phyloP scores from a whole-genome alignment of 2,329 filamentous ascomycete species.

The Aspergillus sp. region DNA sequence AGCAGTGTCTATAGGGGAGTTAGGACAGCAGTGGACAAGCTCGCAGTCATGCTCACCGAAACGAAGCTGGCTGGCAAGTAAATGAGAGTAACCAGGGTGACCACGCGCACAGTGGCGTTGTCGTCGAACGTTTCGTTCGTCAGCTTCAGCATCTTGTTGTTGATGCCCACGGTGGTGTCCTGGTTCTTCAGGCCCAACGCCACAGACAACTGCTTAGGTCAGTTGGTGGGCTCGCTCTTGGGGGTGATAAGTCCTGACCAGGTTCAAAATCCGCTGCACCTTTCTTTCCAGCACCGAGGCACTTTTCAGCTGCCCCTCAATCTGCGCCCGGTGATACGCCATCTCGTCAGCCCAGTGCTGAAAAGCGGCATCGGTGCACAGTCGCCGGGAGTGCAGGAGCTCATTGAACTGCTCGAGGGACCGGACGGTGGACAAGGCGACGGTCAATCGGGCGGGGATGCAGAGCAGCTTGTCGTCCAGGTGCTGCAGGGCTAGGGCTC shows the following conservation, averaged over 20 bases:
- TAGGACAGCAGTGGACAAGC: background rate
- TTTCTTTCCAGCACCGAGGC: conserved; percentile 9
- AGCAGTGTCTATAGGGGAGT: conserved; percentile 27
- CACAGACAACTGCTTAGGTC: conserved; percentile 9
- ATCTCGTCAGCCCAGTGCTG: conserved; percentile 2
- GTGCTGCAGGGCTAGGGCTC: conserved; percentile 7
- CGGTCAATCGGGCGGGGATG: conserved; percentile 4
- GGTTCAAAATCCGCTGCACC: conserved; percentile 9
- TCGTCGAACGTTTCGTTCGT: conserved; percentile 21
- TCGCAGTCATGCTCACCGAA: conserved; percentile 19
- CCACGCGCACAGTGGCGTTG: conserved; percentile 16
- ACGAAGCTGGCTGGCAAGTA: conserved; percentile 31
- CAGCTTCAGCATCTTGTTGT: conserved; percentile 14
- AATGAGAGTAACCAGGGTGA: conserved; percentile 21
- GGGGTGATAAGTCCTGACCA: conserved; percentile 4
- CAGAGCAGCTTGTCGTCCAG: conserved; percentile 5
- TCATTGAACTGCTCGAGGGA: conserved; percentile 6
- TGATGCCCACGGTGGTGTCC: conserved; percentile 7
- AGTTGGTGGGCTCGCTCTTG: background rate
- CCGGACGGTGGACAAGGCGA: conserved; percentile 5
- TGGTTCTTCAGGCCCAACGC: conserved; percentile 8
- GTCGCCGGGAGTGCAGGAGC: conserved; percentile 1
- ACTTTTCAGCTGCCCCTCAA: conserved; percentile 9
- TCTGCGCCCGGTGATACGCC: conserved; percentile 4
- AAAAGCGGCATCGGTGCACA: conserved; percentile 1